Percentiles rank a stretch among this genome's conserved stretches.
These are phyloP conservation scores for Pelargonium cotyledonis DNA, from an alignment of 441 rosid species.

Conservation along the genomic window DNA sequence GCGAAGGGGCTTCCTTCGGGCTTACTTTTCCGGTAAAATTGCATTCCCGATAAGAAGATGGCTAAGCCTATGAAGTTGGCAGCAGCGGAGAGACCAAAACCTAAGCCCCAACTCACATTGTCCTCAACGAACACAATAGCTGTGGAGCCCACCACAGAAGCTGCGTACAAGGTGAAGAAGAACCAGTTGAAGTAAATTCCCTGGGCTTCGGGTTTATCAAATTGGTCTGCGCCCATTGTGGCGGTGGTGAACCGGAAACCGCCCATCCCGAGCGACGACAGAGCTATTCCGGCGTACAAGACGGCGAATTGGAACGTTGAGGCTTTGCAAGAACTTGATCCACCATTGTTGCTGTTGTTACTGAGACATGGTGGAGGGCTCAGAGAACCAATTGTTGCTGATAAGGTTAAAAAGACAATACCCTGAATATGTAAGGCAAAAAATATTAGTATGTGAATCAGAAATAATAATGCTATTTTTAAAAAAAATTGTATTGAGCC, in stretches of 20 bases:
- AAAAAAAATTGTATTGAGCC: no score
- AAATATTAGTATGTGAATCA: no score
- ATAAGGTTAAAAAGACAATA: no score
- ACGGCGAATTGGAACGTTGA: no score
- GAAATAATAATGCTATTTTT: no score
- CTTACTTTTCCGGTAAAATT: conserved; percentile 20
- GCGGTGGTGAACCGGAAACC: conserved; percentile 20
- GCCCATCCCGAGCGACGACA: neutral
- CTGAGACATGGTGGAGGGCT: no score
- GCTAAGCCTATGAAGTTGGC: conserved; percentile 20
- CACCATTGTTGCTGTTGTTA: no score
- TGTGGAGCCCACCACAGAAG: conserved; percentile 8
- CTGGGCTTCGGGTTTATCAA: conserved; percentile 15
- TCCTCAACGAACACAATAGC: conserved; percentile 23
- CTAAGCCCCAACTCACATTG: conserved; percentile 29
- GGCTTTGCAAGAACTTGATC: no score
- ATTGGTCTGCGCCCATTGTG: conserved; percentile 20
- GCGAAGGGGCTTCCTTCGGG: conserved; percentile 26
- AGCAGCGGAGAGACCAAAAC: conserved; percentile 23
- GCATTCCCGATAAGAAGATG: conserved; percentile 18
- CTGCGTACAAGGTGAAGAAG: conserved; percentile 12
- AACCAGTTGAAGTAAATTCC: conserved; percentile 21
- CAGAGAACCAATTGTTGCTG: no score
- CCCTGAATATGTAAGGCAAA: no score
- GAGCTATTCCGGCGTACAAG: no score